A percentile compares a stretch with the other conserved stretches of the same genome.
Conservation (phyloP, 2,329 filamentous ascomycete genomes). For the Hymenoscyphus occultus region DNA sequence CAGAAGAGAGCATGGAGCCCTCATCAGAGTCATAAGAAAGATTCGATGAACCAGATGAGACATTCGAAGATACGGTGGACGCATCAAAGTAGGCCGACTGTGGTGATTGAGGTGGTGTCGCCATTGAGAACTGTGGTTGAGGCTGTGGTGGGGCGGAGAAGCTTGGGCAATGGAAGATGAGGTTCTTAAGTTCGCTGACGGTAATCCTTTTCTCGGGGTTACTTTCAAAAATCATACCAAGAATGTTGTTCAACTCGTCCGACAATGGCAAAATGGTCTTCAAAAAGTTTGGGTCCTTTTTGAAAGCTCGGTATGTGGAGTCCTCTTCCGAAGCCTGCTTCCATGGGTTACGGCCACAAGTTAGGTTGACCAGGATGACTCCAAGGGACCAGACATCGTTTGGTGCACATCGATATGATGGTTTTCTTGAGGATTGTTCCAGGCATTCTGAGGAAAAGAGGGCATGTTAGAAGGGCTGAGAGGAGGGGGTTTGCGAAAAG, state of each 20-base stretch:
- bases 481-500: conserved; percentile 23
- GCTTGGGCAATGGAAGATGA: conserved; percentile 65
- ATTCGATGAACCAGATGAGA: conserved; percentile 50
- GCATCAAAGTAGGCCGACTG: conserved; percentile 9
- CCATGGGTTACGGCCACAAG: conserved; percentile 98
- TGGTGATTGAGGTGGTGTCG: conserved; percentile 21
- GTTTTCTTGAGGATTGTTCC: conserved; percentile 69
- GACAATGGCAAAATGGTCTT: conserved; percentile 91
- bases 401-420: conserved; percentile 84
- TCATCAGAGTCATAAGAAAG: conserved; percentile 38
- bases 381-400: conserved; percentile 99
- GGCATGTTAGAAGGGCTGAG: conserved; percentile 32
- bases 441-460: conserved; percentile 69
- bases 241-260: conserved; percentile 81
- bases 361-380: conserved; percentile 95
- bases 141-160: conserved; percentile 30
- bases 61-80: conserved; percentile 11
- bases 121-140: conserved; percentile 11
- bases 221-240: conserved; percentile 83
- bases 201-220: conserved; percentile 81
- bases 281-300: conserved; percentile 80
- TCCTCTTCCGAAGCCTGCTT: conserved; percentile 93
- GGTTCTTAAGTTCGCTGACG: conserved; percentile 71
- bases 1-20: conserved; percentile 29
- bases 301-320: conserved; percentile 89